Conservation (phyloP, 2,329 filamentous ascomycete genomes). For the Colletotrichum salicis region DNA sequence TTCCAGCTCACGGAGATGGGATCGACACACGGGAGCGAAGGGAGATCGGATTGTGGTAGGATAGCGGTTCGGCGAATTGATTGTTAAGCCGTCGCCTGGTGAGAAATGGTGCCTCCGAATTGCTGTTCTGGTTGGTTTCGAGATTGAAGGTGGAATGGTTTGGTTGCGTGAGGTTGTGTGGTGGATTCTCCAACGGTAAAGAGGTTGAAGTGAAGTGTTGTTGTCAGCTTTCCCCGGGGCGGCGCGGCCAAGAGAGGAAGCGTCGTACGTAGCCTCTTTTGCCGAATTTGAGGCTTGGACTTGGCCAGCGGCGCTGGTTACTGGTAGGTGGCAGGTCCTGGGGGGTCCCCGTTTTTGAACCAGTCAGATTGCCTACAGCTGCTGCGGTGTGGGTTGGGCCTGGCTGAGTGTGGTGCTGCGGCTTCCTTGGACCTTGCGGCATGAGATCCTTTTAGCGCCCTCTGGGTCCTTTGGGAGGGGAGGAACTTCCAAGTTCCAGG, state of each 20-base stretch:
- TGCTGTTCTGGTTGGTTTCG: background rate
- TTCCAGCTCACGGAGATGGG: constrained; percentile 30
- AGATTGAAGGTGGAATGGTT: constrained; percentile 1
- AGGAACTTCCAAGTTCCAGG: background rate
- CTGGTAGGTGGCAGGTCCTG: constrained; percentile 6
- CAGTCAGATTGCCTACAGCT: constrained; percentile 13
- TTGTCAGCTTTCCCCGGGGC: constrained; percentile 31
- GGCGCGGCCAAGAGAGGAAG: constrained; percentile 12
- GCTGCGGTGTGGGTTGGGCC: background rate
- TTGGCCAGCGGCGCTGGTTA: constrained; percentile 4
- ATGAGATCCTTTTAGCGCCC: background rate
- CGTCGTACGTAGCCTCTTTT: constrained; percentile 37
- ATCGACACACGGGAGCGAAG: constrained; percentile 15
- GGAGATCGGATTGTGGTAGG: background rate
- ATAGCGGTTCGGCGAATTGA: background rate
- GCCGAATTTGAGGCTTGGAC: constrained; percentile 35
- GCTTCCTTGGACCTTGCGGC: constrained; percentile 3
- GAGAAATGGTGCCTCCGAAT: constrained; percentile 8
- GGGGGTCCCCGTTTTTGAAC: no score
- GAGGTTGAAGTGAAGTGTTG: background rate
- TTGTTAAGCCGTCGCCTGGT: background rate
- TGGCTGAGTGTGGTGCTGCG: background rate
- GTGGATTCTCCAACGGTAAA: background rate
- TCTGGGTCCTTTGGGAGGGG: no score
- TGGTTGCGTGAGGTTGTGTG: background rate